Base-by-base conservation (phyloP, 2,329 filamentous ascomycete species). In the Cordyceps cateniannulata region DNA sequence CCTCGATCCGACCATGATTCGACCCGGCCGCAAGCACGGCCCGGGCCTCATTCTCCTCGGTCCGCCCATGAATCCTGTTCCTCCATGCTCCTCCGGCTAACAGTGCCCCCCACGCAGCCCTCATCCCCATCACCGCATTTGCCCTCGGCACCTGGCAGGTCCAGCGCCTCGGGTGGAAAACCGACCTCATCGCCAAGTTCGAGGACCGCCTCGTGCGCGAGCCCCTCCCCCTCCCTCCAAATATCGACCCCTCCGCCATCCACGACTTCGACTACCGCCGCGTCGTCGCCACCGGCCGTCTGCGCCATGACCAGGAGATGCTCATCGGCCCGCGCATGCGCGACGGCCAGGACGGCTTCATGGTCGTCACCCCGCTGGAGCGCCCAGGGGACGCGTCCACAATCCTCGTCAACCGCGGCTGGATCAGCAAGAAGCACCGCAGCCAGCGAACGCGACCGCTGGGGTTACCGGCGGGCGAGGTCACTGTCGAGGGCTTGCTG, bases 231-330 rank as follows among this genome's bases (percentile, higher is more conserved):
- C 79, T 99, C 0, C 95, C 95, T 4, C 87, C 91, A 2, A 83
- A 85, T 59, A 81, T 99, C 64, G 92, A 98, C 71, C 88, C 91
- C 0, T 77, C 80, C n/a, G 91, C 88, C 10, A 82, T 97, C 66
- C 79, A 85, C 66, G 91, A 96, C 42, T 99, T 99, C 72, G 93
- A 99, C 73, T 97, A 93, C 77, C 84, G 95, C 63, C 84, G 91
- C 60, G 90, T 99, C 54, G 83, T 85, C 64, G 88, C 91, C 12
- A 84, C 79, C 0, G 95, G 95, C 10, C 78, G 75, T 60, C 86
- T 91, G 66, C 79, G 89, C 44, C 95, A 99, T 75, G 93, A 97
- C 71, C 85, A 90, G 72, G 95, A 99, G 79, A 99, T 99, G 93
- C 81, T 99, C 57, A 86, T 99, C 62, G 95, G 95, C 1, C 95